Conservation (phyloP, 768 basidiomycete species). For the Tulasnella sp. region DNA sequence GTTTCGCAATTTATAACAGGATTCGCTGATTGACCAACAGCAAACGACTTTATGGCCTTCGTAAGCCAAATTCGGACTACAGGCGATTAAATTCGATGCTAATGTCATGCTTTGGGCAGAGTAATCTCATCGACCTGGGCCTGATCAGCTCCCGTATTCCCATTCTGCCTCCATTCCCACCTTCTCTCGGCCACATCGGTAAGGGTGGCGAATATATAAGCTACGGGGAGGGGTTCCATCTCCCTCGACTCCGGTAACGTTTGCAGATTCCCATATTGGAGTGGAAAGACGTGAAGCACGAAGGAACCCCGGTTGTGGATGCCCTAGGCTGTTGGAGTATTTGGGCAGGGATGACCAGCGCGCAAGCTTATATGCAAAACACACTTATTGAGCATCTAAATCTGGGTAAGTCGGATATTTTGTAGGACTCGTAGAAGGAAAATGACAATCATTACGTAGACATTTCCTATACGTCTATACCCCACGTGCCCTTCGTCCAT, state of each 20-base stretch:
- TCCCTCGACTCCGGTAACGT: constrained; percentile 53
- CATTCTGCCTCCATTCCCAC: constrained; percentile 60
- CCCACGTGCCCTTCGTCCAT: neutral
- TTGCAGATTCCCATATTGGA: constrained; percentile 59
- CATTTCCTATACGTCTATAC: neutral
- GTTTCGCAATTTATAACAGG: neutral
- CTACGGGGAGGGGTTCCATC: constrained; percentile 64
- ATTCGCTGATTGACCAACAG: neutral
- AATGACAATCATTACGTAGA: neutral
- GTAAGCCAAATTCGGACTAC: neutral
- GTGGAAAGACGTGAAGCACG: constrained; percentile 65
- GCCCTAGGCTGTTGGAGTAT: constrained; percentile 50
- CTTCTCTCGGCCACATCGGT: constrained; percentile 44
- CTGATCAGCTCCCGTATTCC: constrained; percentile 60
- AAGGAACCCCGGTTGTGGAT: constrained; percentile 41
- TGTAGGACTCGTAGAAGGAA: neutral
- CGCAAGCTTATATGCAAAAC: constrained; percentile 8
- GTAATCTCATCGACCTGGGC: constrained; percentile 62
- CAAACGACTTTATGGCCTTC: constrained; percentile 27
- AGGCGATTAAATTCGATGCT: neutral
- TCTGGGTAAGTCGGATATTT: neutral
- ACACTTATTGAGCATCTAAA: neutral
- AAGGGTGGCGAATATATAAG: neutral
- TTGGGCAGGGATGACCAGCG: constrained; percentile 43
- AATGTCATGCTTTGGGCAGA: neutral